phyloP scores from a whole-genome alignment of 208 protist species.

The Crithidia thermophila region DNA sequence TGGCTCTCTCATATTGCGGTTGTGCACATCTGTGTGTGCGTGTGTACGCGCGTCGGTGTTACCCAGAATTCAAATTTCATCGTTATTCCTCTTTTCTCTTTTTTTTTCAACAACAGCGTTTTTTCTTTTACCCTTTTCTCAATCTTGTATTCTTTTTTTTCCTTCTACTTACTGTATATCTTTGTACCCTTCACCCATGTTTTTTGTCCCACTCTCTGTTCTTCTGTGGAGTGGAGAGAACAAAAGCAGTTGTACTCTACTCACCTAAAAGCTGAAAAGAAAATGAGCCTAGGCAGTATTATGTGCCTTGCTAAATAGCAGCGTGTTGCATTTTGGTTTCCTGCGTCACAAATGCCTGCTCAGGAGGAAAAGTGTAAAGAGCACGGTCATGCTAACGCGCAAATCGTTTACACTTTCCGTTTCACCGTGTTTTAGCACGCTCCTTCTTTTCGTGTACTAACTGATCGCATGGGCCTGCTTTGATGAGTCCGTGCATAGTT shows the following conservation, averaged over 20 bases:
- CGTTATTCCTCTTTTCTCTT: slow-evolving; percentile 3
- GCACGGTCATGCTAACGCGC: too few relatives aligned
- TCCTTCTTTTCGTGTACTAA: too few relatives aligned
- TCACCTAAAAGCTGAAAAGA: neutral
- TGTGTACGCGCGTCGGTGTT: neutral
- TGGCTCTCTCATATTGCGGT: neutral
- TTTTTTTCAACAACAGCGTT: slow-evolving; percentile 3
- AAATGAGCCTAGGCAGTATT: too few relatives aligned
- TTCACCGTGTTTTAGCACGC: too few relatives aligned
- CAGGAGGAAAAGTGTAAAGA: too few relatives aligned
- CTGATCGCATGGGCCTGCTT: too few relatives aligned
- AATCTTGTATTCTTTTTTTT: neutral
- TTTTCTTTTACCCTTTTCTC: slow-evolving; percentile 19
- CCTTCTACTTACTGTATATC: slow-evolving; percentile 1
- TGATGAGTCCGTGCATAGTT: too few relatives aligned
- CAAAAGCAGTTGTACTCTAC: neutral
- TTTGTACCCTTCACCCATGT: slow-evolving; percentile 1
- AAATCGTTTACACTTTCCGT: too few relatives aligned
- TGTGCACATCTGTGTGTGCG: neutral
- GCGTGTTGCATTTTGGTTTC: too few relatives aligned
- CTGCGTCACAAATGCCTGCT: too few relatives aligned
- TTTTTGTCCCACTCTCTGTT: neutral
- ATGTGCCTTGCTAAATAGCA: too few relatives aligned
- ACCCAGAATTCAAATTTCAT: neutral
- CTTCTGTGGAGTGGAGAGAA: neutral